Evolutionary conservation across 805 yeast species (phyloP).

Genomic region (Candida peoriensis): DNA sequence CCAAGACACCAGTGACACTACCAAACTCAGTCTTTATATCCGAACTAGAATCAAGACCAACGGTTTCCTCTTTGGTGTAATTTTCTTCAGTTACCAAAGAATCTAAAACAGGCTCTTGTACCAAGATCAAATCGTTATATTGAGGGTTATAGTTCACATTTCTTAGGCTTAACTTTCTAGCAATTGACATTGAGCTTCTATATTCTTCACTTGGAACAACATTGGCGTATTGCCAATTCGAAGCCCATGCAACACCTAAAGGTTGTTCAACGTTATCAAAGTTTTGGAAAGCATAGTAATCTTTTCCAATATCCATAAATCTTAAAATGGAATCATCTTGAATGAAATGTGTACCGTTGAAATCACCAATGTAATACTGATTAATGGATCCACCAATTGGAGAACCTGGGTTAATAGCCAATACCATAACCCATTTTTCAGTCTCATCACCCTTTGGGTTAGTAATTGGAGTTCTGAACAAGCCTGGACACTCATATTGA

Average conservation of each 20-base stretch:
- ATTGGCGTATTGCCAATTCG: conserved; percentile 37
- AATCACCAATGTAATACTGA: conserved; percentile 37
- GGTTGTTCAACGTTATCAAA: conserved; percentile 26
- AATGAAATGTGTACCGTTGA: conserved; percentile 33
- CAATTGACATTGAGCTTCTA: conserved; percentile 32
- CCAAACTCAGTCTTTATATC: conserved; percentile 2
- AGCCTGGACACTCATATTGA: conserved; percentile 39
- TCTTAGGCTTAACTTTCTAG: conserved; percentile 26
- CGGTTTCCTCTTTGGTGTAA: background rate
- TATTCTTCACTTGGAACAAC: conserved; percentile 32
- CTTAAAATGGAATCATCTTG: conserved; percentile 27
- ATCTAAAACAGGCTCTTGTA: conserved; percentile 23
- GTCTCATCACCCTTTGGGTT: conserved; percentile 12
- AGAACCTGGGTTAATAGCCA: conserved; percentile 38
- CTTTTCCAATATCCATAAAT: conserved; percentile 32
- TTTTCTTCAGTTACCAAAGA: conserved; percentile 1
- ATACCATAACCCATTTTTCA: conserved; percentile 32
- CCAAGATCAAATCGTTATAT: conserved; percentile 16
- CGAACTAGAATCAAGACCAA: background rate
- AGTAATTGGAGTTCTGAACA: conserved; percentile 27
- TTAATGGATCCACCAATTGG: conserved; percentile 36
- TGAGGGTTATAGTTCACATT: conserved; percentile 25
- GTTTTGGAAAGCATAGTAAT: conserved; percentile 35
- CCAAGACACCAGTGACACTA: conserved; percentile 20
- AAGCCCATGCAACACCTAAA: conserved; percentile 38